phyloP scores from a whole-genome alignment of 306 rosid species.

The Pyrus communis region DNA sequence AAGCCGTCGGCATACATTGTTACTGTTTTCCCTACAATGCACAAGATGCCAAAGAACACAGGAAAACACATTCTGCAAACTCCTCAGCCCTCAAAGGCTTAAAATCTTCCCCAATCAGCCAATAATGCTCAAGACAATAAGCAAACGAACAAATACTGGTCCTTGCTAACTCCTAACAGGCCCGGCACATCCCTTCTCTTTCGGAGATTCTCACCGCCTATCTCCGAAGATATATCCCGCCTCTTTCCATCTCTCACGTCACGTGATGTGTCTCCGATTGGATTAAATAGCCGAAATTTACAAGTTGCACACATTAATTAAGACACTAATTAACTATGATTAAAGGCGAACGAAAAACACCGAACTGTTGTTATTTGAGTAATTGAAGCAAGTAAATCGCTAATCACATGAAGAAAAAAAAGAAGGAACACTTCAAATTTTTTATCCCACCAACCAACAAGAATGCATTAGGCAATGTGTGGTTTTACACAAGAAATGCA shows the following conservation, averaged over 20 bases:
- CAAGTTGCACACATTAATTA: not conserved
- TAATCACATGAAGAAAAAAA: slow-evolving; percentile 22
- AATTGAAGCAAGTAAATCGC: slow-evolving; percentile 38
- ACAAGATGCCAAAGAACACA: slow-evolving; percentile 43
- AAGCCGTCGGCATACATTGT: slow-evolving; percentile 28
- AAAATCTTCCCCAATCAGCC: slow-evolving; percentile 27
- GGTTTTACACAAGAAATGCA: slow-evolving; percentile 70
- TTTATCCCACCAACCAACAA: slow-evolving; percentile 64
- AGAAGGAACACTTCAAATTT: slow-evolving; percentile 26
- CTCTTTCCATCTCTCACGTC: not conserved
- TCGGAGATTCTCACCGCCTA: not conserved
- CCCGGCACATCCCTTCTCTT: not conserved
- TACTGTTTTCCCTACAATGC: slow-evolving; percentile 34
- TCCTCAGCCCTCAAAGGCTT: not conserved
- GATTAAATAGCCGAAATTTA: not conserved
- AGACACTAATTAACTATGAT: not conserved
- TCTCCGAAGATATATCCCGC: not conserved
- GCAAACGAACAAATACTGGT: slow-evolving; percentile 15
- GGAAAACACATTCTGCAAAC: slow-evolving; percentile 27
- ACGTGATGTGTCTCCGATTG: not conserved
- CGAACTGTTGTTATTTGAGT: slow-evolving; percentile 42
- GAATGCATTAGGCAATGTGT: slow-evolving; percentile 66
- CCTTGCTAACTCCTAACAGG: not conserved
- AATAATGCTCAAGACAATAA: slow-evolving; percentile 35
- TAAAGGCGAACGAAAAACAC: slow-evolving; percentile 16